Percentiles rank a stretch among this genome's conserved stretches.
Conservation (phyloP, 2,329 filamentous ascomycete species). For the Trichoderma aggressivum region DNA sequence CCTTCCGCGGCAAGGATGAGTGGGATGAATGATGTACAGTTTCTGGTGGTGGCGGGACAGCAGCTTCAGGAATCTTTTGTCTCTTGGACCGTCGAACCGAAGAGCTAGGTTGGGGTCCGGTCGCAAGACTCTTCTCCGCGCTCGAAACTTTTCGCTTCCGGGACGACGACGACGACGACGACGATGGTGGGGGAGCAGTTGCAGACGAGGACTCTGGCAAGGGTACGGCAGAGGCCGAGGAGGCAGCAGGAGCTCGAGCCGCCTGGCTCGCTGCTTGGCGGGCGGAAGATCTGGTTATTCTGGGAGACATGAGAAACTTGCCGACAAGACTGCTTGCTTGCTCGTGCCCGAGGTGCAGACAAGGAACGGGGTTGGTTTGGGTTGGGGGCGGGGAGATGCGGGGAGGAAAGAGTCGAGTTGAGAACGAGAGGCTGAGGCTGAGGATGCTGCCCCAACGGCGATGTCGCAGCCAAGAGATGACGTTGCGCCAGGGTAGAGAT, state of each 20-base stretch:
- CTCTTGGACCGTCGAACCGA: constrained; percentile 65
- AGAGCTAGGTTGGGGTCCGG: constrained; percentile 28
- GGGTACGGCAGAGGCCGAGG: constrained; percentile 35
- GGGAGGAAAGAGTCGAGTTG: constrained; percentile 9
- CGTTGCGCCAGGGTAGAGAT: neutral
- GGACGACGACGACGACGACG: constrained; percentile 31
- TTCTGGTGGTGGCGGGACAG: constrained; percentile 34
- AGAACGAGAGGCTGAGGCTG: neutral
- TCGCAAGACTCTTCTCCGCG: constrained; percentile 47
- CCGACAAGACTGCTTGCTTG: constrained; percentile 1
- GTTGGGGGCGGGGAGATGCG: constrained; percentile 18
- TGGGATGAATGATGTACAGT: constrained; percentile 31
- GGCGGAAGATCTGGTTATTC: constrained; percentile 92
- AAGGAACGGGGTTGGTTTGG: constrained; percentile 24
- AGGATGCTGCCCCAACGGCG: neutral
- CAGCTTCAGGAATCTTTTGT: constrained; percentile 59
- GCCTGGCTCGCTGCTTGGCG: constrained; percentile 73
- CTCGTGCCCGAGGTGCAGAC: constrained; percentile 24
- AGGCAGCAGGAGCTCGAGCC: constrained; percentile 43
- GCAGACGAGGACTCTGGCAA: constrained; percentile 40
- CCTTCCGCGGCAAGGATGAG: constrained; percentile 54
- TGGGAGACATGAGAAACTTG: constrained; percentile 80
- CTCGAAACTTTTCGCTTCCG: constrained; percentile 74
- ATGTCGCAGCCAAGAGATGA: neutral
- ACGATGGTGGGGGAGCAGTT: constrained; percentile 39